phyloP scores from a whole-genome alignment of 345 rosid species.

The Gossypium stocksii region DNA sequence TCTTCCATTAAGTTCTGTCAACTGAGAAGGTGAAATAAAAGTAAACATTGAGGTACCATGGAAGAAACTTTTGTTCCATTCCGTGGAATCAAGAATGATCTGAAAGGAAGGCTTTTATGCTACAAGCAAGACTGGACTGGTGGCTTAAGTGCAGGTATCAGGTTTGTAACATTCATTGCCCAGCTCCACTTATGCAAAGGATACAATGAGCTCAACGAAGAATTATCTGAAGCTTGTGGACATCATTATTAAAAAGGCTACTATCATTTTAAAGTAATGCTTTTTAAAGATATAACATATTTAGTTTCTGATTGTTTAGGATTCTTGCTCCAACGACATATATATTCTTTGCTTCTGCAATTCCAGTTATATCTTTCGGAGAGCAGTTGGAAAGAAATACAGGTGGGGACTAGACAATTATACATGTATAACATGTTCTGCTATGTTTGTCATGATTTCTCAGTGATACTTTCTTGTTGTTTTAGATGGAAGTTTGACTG shows the following conservation, averaged over 20 bases:
- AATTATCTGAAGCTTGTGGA: neutral
- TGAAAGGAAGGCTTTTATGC: slow-evolving; percentile 60
- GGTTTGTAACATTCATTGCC: slow-evolving; percentile 33
- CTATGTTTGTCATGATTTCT: slow-evolving; percentile 12
- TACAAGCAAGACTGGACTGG: slow-evolving; percentile 81
- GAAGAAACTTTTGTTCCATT: slow-evolving; percentile 80
- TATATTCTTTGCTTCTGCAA: slow-evolving; percentile 77
- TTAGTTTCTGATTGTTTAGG: slow-evolving; percentile 31
- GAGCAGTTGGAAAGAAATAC: slow-evolving; percentile 78
- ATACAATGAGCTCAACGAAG: neutral
- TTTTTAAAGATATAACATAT: slow-evolving; percentile 13
- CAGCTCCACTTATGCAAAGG: neutral
- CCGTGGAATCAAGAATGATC: slow-evolving; percentile 71
- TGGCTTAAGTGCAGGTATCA: slow-evolving; percentile 62
- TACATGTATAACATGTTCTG: neutral
- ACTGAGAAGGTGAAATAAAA: neutral
- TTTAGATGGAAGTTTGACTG: slow-evolving; percentile 69
- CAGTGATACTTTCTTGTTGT: neutral
- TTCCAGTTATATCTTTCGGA: slow-evolving; percentile 84
- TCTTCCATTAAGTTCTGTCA: slow-evolving; percentile 17
- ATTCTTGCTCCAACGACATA: slow-evolving; percentile 82
- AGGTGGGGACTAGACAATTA: slow-evolving; percentile 26
- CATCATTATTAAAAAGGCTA: neutral
- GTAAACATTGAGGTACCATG: slow-evolving; percentile 37
- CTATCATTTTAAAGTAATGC: neutral